Conservation (phyloP, 2,329 filamentous ascomycete genomes). For the Pyricularia grisea region DNA sequence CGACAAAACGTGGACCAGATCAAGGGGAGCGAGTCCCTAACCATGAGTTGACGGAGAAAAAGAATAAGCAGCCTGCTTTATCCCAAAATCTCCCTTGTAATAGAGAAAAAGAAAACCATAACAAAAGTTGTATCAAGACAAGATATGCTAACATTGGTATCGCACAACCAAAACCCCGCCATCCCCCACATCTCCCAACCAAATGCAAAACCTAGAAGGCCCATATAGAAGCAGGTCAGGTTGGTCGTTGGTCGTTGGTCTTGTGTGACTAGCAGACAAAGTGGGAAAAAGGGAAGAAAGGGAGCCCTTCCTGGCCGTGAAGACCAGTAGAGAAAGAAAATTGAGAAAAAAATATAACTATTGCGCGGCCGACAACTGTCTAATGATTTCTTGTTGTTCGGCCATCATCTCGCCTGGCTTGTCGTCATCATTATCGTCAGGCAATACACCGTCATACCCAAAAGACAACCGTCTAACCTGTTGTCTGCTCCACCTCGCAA, state of each 20-base stretch:
- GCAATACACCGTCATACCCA: background rate
- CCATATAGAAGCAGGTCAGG: background rate
- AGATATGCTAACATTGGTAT: background rate
- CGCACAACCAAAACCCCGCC: background rate
- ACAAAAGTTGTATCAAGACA: background rate
- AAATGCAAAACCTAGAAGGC: background rate
- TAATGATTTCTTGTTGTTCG: background rate
- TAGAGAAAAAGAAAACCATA: background rate
- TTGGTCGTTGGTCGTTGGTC: background rate
- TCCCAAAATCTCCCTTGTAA: background rate
- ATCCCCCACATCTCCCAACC: background rate
- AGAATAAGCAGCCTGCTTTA: background rate
- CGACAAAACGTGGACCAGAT: background rate
- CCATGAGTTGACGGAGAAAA: background rate
- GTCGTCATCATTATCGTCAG: background rate
- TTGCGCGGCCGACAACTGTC: background rate
- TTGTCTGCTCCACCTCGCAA: slow-evolving; percentile 12
- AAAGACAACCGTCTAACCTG: background rate
- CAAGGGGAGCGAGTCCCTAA: background rate
- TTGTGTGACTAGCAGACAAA: background rate
- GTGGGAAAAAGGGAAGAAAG: background rate
- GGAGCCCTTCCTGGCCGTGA: background rate
- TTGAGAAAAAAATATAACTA: background rate
- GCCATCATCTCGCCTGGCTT: background rate
- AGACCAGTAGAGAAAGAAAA: background rate